These are phyloP conservation scores for Suhomyces sp. DNA, from an alignment of 805 yeast species.

Conservation along the genomic window DNA sequence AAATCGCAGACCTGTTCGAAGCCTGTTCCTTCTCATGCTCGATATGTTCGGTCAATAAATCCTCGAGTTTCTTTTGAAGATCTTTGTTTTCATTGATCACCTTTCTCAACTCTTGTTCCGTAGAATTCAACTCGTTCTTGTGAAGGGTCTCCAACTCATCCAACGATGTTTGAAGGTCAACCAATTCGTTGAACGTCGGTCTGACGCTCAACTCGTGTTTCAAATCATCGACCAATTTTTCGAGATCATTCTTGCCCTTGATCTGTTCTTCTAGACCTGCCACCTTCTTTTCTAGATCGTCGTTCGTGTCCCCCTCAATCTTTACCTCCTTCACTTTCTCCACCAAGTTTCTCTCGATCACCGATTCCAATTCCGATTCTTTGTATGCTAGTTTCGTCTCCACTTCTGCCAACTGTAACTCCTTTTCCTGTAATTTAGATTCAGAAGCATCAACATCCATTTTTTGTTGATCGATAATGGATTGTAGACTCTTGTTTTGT, in stretches of 20 bases:
- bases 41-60: constrained; percentile 7
- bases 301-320: constrained; percentile 6
- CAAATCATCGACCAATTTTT: constrained; percentile 25
- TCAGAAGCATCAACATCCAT: background rate
- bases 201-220: constrained; percentile 34
- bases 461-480: background rate
- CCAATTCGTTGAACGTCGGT: constrained; percentile 43
- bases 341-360: constrained; percentile 12
- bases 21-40: constrained; percentile 6
- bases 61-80: constrained; percentile 18
- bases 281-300: background rate
- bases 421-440: constrained; percentile 5
- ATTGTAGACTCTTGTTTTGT: constrained; percentile 1
- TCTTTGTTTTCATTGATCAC: constrained; percentile 20
- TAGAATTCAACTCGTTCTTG: constrained; percentile 29
- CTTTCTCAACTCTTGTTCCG: constrained; percentile 25
- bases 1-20: background rate
- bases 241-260: constrained; percentile 9
- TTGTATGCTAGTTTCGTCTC: constrained; percentile 10
- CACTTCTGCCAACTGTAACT: constrained; percentile 11
- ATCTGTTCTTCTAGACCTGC: constrained; percentile 1
- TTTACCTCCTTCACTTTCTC: constrained; percentile 9
- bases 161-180: constrained; percentile 42
- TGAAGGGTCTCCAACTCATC: constrained; percentile 44
- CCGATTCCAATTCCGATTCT: constrained; percentile 11